Percentiles rank a stretch among this genome's conserved stretches.
phyloP scores from a whole-genome alignment of 179 eudicot genomes.

The Heliamphora pulchella region DNA sequence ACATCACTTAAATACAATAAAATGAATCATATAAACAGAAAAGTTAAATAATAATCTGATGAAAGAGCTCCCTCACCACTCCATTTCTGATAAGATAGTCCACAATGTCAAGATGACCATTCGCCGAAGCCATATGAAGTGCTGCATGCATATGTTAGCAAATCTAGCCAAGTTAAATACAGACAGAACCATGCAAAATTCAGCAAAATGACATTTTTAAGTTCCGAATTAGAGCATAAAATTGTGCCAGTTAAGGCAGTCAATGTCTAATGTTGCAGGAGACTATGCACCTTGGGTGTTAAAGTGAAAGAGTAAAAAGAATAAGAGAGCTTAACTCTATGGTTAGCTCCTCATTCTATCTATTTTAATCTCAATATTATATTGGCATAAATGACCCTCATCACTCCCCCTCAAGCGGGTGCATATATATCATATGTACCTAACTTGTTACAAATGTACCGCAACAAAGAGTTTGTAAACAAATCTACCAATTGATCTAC shows the following conservation, averaged over 20 bases:
- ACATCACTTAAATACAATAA: background rate
- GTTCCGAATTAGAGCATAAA: background rate
- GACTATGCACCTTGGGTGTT: background rate
- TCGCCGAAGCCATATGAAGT: slow-evolving; percentile 97
- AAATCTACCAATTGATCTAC: too few species aligned
- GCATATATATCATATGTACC: too few species aligned
- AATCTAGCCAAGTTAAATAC: slow-evolving; percentile 8
- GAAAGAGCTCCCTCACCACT: slow-evolving; percentile 45
- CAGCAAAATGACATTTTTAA: background rate
- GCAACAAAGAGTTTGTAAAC: too few species aligned
- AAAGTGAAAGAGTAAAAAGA: too few species aligned
- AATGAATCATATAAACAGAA: background rate
- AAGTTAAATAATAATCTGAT: background rate
- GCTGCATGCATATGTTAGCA: slow-evolving; percentile 40
- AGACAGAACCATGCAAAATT: background rate
- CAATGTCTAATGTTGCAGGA: background rate
- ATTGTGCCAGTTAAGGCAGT: background rate
- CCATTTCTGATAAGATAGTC: slow-evolving; percentile 67
- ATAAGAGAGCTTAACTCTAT: too few species aligned
- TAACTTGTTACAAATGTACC: too few species aligned
- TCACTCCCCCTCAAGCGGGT: too few species aligned
- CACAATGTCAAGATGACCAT: slow-evolving; percentile 73
- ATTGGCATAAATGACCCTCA: too few species aligned
- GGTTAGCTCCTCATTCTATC: too few species aligned
- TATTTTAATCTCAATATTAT: too few species aligned